A percentile compares a stretch with the other conserved stretches of the same genome.
These are phyloP conservation scores for Pythium dissotocum DNA, from an alignment of 352 stramenopile species.

Conservation along the genomic window DNA sequence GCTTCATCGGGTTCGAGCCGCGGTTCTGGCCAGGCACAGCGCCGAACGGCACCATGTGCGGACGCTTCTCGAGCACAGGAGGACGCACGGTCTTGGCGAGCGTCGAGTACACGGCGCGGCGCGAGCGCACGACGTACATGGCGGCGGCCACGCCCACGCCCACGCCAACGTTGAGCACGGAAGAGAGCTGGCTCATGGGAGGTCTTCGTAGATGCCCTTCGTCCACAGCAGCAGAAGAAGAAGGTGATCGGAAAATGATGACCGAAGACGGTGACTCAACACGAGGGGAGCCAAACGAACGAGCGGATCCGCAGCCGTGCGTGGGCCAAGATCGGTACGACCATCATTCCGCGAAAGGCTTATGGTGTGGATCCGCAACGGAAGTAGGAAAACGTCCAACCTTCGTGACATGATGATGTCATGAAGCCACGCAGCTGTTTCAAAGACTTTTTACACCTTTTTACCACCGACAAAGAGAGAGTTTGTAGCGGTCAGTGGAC, in stretches of 20 bases:
- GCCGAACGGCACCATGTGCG: slow-evolving; percentile 85
- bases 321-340: slow-evolving; percentile 10
- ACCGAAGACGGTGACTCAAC: not conserved
- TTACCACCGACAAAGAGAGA: slow-evolving; percentile 10
- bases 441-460: slow-evolving; percentile 11
- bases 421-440: slow-evolving; percentile 5
- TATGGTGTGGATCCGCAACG: slow-evolving; percentile 16
- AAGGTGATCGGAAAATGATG: not conserved
- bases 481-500: not conserved
- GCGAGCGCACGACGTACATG: slow-evolving; percentile 57
- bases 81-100: slow-evolving; percentile 43
- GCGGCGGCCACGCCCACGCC: slow-evolving; percentile 55
- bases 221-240: not conserved
- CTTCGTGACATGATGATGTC: slow-evolving; percentile 14
- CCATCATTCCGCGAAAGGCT: not conserved
- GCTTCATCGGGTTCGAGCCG: slow-evolving; percentile 87
- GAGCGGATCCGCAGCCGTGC: slow-evolving; percentile 6
- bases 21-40: slow-evolving; percentile 79
- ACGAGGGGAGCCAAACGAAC: slow-evolving; percentile 1
- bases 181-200: slow-evolving; percentile 49
- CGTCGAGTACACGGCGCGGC: slow-evolving; percentile 62
- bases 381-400: slow-evolving; percentile 6
- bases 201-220: not conserved
- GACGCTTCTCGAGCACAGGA: slow-evolving; percentile 65
- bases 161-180: slow-evolving; percentile 48